These are phyloP conservation scores for Pulveroboletus frians DNA, from an alignment of 768 basidiomycete genomes.

Conservation along the genomic window DNA sequence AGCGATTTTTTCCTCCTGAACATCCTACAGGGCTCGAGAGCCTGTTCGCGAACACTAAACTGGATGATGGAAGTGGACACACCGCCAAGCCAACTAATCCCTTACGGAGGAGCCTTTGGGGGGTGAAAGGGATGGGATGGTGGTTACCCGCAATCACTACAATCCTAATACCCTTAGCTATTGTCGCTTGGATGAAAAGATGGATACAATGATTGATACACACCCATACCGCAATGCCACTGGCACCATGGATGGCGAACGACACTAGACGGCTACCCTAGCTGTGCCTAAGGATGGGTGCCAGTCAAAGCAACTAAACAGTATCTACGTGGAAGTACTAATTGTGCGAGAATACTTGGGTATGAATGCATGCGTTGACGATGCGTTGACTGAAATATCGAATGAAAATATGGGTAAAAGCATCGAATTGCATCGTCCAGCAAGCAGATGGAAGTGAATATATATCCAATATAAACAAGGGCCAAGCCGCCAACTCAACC, in stretches of 20 bases:
- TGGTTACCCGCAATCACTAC: slow-evolving; percentile 8
- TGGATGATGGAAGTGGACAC: slow-evolving; percentile 39
- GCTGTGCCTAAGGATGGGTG: slow-evolving; percentile 3
- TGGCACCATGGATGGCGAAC: not conserved
- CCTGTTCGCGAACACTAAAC: slow-evolving; percentile 56
- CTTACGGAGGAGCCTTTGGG: not conserved
- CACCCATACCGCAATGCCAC: slow-evolving; percentile 2
- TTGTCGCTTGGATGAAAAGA: slow-evolving; percentile 20
- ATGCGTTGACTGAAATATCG: not conserved
- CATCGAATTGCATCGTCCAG: slow-evolving; percentile 27
- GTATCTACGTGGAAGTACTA: not conserved
- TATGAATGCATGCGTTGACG: slow-evolving; percentile 18
- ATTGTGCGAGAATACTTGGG: slow-evolving; percentile 9
- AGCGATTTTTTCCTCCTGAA: slow-evolving; percentile 74
- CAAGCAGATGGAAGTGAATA: slow-evolving; percentile 21
- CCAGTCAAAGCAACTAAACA: slow-evolving; percentile 8
- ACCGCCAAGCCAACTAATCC: not conserved
- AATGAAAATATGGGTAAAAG: not conserved
- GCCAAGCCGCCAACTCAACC: not conserved
- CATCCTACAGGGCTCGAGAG: slow-evolving; percentile 72
- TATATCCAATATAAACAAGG: slow-evolving; percentile 6
- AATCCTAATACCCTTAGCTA: slow-evolving; percentile 17
- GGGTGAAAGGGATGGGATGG: slow-evolving; percentile 7
- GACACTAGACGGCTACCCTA: slow-evolving; percentile 1
- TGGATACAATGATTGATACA: slow-evolving; percentile 20